Conservation (phyloP, 164 flowering plant species). For the Tinospora cordifolia region DNA sequence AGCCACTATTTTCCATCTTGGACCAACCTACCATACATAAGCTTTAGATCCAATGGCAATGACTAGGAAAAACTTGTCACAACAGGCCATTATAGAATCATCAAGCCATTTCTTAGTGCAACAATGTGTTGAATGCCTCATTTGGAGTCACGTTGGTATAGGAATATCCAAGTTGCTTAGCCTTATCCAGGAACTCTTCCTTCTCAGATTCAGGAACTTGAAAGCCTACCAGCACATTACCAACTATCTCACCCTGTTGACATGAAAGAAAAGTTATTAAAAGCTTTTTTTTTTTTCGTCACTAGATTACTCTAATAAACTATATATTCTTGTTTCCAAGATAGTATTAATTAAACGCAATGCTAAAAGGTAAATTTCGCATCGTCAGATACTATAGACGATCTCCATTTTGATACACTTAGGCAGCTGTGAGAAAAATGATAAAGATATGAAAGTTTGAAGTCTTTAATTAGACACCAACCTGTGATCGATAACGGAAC, state of each 20-base stretch:
- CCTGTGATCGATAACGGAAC: slow-evolving; percentile 94
- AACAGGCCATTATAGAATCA: not conserved
- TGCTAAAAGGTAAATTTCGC: too few species aligned
- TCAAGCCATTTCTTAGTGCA: slow-evolving; percentile 34
- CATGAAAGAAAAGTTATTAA: not conserved
- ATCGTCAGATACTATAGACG: not conserved
- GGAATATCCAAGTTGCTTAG: slow-evolving; percentile 59
- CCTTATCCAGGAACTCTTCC: slow-evolving; percentile 52
- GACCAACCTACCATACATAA: too few species aligned
- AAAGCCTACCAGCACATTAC: slow-evolving; percentile 89
- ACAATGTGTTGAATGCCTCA: slow-evolving; percentile 51
- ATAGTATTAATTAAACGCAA: too few species aligned
- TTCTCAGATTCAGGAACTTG: slow-evolving; percentile 59
- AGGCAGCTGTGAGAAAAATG: not conserved
- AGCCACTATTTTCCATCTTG: too few species aligned
- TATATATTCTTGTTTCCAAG: too few species aligned
- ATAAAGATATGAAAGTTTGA: not conserved
- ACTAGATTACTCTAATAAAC: too few species aligned
- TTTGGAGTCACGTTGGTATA: slow-evolving; percentile 53
- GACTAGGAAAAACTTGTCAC: not conserved
- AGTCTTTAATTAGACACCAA: slow-evolving; percentile 23
- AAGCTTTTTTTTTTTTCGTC: too few species aligned
- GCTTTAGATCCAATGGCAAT: too few species aligned
- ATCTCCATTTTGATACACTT: not conserved
- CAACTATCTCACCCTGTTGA: slow-evolving; percentile 83